Evolutionary conservation across 2,329 filamentous ascomycete genomes (phyloP).

Genomic region (Trichoderma sp.): DNA sequence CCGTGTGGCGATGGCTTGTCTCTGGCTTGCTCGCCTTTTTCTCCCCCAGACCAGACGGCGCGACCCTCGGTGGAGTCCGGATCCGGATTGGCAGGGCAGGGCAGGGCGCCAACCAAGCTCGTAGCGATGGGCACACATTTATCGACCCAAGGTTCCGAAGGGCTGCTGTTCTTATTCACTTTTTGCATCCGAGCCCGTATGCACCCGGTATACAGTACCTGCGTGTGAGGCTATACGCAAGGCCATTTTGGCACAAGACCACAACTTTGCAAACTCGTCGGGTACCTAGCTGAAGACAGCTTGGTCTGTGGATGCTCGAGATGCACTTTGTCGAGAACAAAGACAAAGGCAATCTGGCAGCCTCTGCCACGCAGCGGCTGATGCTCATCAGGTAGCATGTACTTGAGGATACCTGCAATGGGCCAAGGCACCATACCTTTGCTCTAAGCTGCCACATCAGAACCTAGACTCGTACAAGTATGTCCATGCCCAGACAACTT

Average conservation of each 20-base stretch:
- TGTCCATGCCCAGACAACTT: not conserved
- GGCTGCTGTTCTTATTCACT: not conserved
- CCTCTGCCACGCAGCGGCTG: not conserved
- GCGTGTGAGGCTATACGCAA: not conserved
- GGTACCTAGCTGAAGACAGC: not conserved
- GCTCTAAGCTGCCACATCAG: constrained; percentile 20
- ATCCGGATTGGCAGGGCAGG: constrained; percentile 29
- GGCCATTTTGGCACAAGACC: not conserved
- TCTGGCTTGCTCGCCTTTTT: constrained; percentile 27
- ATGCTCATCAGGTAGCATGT: not conserved
- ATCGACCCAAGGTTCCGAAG: not conserved
- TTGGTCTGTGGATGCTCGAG: not conserved
- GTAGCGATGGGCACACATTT: constrained; percentile 5
- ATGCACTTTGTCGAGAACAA: not conserved
- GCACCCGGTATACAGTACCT: not conserved
- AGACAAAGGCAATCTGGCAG: not conserved
- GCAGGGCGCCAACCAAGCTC: constrained; percentile 13
- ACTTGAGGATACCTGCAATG: not conserved
- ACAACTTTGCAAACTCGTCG: not conserved
- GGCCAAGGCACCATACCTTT: not conserved
- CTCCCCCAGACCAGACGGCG: constrained; percentile 26
- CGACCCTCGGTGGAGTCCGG: constrained; percentile 35
- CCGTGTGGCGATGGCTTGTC: constrained; percentile 29
- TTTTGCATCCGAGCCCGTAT: not conserved
- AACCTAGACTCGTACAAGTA: not conserved